Evolutionary conservation across 1,284 basidiomycete species (phyloP), one percentile per base, ranked within the genome.

Genomic region (Bjerkandera adusta): DNA sequence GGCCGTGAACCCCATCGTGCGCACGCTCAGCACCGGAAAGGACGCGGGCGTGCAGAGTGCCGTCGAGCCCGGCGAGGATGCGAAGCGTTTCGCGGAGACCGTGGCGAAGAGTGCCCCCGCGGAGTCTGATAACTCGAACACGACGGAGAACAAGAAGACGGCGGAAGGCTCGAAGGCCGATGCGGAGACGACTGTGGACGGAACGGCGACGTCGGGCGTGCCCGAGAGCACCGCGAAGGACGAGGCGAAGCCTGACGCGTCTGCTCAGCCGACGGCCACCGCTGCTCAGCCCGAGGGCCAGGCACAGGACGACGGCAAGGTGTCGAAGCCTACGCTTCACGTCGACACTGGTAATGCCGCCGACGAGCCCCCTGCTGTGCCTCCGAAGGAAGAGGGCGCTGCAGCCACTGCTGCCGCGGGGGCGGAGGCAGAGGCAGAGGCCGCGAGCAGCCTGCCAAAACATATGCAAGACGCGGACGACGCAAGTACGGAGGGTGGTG

Each of bases 391-490:
- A n/a, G n/a, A 1, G 21, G 6, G 20, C 20, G 30, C 32, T 13
- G 38, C 37, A 10, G 21, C 39, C 22, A 30, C 24, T 7, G 26
- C 39, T 26, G 22, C 12, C 12, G 39, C 16, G 11, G 39, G 32
- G 6, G 25, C 24, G 3, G 7, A 13, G 4, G 41, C 27, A 7
- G 18, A 10, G 4, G 18, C 7, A 11, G 29, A 39, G 21, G 16
- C 36, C 11, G 27, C 26, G 30, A 47, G 45, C 33, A 36, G 45
- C 11, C 5, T 47, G 11, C 45, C 45, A 33, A 47, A 35, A 33
- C 48, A 41, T 25, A n/a, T 46, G 30, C 30, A 40, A 25, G 29
- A 39, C 25, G 43, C n/a, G 10, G 43, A 42, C 32, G 43, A 41
- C 4, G 13, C 18, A 16, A 33, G 37, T 24, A 25, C 26, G 16